Evolutionary conservation across 805 yeast species (phyloP), one percentile per base, ranked within the genome.

Genomic region (Candida methanosorbosa): DNA sequence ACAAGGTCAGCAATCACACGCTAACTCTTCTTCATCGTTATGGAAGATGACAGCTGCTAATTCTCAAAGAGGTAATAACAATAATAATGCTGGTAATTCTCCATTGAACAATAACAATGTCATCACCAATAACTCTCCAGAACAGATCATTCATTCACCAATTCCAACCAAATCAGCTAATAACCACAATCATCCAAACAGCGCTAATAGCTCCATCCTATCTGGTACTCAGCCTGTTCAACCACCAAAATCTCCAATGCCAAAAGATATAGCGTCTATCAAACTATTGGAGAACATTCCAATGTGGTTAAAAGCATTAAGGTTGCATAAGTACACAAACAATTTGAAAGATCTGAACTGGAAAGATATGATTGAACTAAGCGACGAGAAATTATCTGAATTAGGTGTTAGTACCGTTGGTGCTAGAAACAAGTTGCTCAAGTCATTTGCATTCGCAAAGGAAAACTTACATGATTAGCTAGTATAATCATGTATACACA

Each of bases 401-500:
- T 68, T 77, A 38, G 99, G 99, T 6, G 96, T 92, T 27, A 73
- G 78, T 44, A 97, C 98, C 0, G 68, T 92, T 44, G 99, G 99
- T 6, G 99, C 99, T 1, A 69, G 99, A 43, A 74, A 97, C 38
- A 92, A 92, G 61, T 70, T 92, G 56, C 63, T 92, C 49, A 92
- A 92, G 63, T 94, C 95, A 25, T 92, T 92, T 63, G 83, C 78
- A 40, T 80, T 78, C 37, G 95, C 90, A 30, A 76, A 75, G 49
- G 80, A 70, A 64, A 66, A 46, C 27, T 32, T 49, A 20, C 56
- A 49, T 33, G 56, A 50, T 15, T 29, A 21, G 23, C n/a, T n/a
- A n/a, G n/a, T n/a, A n/a, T n/a, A n/a, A n/a, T n/a, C n/a, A n/a
- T n/a, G n/a, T n/a, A n/a, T n/a, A n/a, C n/a, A n/a, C n/a, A n/a